A percentile compares a stretch with the other conserved stretches of the same genome.
These are phyloP conservation scores for Neoscytalidium dimidiatum DNA, from an alignment of 2,329 filamentous ascomycete species.

Conservation along the genomic window DNA sequence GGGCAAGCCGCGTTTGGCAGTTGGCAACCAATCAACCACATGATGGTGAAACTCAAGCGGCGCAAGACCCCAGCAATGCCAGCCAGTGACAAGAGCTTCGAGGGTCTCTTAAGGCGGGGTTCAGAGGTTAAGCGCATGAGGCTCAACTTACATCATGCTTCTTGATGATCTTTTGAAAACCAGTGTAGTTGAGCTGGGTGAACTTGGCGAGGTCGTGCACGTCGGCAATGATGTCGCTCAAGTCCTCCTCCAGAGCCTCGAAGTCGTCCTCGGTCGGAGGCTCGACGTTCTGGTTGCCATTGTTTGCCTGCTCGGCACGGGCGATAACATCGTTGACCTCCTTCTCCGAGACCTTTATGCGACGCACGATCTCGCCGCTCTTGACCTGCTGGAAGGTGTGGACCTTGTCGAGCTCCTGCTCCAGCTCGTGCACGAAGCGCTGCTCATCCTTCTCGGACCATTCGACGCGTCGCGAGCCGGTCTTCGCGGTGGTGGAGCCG, in stretches of 20 bases:
- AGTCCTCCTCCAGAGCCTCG: slow-evolving; percentile 85
- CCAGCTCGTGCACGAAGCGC: slow-evolving; percentile 81
- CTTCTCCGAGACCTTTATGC: slow-evolving; percentile 83
- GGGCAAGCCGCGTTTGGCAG: not conserved
- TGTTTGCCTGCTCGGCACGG: slow-evolving; percentile 53
- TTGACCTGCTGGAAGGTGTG: slow-evolving; percentile 98
- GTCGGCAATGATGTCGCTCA: slow-evolving; percentile 97
- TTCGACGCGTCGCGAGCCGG: slow-evolving; percentile 44
- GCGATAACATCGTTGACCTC: slow-evolving; percentile 88
- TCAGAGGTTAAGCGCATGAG: slow-evolving; percentile 23
- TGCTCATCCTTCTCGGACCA: slow-evolving; percentile 95
- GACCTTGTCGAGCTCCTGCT: slow-evolving; percentile 94
- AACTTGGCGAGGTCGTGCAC: slow-evolving; percentile 98
- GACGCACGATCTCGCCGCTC: slow-evolving; percentile 89
- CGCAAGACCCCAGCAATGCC: not conserved
- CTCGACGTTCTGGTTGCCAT: slow-evolving; percentile 32
- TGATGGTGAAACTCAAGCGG: not conserved
- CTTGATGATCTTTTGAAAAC: slow-evolving; percentile 99
- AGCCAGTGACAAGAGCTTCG: slow-evolving; percentile 4
- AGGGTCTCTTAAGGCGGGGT: not conserved
- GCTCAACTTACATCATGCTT: slow-evolving; percentile 80
- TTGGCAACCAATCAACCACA: not conserved
- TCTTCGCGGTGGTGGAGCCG: slow-evolving; percentile 22
- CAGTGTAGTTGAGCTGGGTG: slow-evolving; percentile 96
- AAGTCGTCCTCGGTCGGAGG: slow-evolving; percentile 86